These are phyloP conservation scores for Pulveroboletus sp. DNA, from an alignment of 1,284 basidiomycete genomes.

Conservation along the genomic window DNA sequence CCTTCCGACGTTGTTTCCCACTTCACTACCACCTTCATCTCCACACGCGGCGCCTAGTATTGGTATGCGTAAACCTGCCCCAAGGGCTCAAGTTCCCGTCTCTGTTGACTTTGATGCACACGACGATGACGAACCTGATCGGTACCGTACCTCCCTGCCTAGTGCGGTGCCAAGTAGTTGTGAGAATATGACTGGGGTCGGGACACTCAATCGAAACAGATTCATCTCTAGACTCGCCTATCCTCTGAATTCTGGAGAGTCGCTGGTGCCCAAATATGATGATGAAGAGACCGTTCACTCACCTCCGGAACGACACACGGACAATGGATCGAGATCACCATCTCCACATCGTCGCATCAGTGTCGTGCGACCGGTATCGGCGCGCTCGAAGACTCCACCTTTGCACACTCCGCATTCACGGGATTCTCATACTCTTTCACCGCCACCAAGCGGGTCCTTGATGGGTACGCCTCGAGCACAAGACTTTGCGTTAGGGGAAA, in stretches of 20 bases:
- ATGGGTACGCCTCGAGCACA: constrained; percentile 16
- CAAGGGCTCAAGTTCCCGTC: constrained; percentile 57
- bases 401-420: constrained; percentile 28
- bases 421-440: constrained; percentile 26
- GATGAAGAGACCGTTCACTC: constrained; percentile 15
- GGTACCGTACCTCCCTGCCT: constrained; percentile 43
- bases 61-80: constrained; percentile 52
- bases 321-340: constrained; percentile 23
- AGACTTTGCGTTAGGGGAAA: constrained; percentile 25
- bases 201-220: constrained; percentile 37
- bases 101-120: constrained; percentile 47
- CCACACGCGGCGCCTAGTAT: constrained; percentile 25
- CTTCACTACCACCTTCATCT: constrained; percentile 19
- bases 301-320: constrained; percentile 14
- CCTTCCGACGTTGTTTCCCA: constrained; percentile 16
- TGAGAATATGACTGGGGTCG: constrained; percentile 62
- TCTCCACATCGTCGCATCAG: constrained; percentile 28
- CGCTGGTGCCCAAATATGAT: constrained; percentile 7
- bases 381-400: constrained; percentile 35
- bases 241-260: constrained; percentile 10
- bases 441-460: constrained; percentile 15
- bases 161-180: constrained; percentile 47
- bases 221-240: constrained; percentile 22
- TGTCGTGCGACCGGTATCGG: constrained; percentile 28
- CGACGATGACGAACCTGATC: constrained; percentile 32